Base-by-base conservation (phyloP, 306 rosid genomes). In the Macrotyloma uniflorum region DNA sequence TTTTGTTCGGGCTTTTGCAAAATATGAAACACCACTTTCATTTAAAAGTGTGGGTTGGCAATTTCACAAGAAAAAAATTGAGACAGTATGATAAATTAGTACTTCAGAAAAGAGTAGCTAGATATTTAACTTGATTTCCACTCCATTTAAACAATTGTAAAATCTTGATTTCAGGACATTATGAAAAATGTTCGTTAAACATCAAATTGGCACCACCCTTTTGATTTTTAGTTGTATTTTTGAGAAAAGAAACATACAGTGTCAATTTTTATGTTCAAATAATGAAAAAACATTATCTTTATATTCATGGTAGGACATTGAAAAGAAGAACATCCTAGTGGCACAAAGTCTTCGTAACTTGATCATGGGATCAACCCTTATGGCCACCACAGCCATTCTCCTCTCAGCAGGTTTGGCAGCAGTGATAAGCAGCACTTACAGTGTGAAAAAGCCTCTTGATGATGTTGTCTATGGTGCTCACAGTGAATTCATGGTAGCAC, bases 341-440 rank as follows among this genome's bases (percentile, higher is more conserved):
- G 95, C 89, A 3, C 98, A 94, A 87, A 75, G 94, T 3, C 89
- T 94, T 2, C 83, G 98, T 13, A 94, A 94, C 55, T 75, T 89
- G 7, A 86, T 94, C 8, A 92, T 94, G 98, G 97, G 97, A 40
- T 92, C 93, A 64, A 92, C 97, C 30, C 86, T 94, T 1, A 94
- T 94, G 97, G 98, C 96, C 57, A 94, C 98, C 3, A 92, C 97
- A 0, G 88, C 98, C 3, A 84, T 94, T 55, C 93, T 94, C 0
- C 88, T 94, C n/a, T 85, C 91, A 45, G 83, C 83, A 0, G 98
- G 98, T 0, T 85, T 94, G 5, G 97, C 93, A 0, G 98, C 97
- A 6, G 88, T 93, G 0, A 79, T 93, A 45, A 93, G 98, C 79
- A 91, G 98, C 88, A 88, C 98, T 2, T 93, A 93, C 62, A 91